A percentile compares a stretch with the other conserved stretches of the same genome.
These are phyloP conservation scores for Chaetothyriales sp. DNA, from an alignment of 2,329 filamentous ascomycete genomes.

Conservation along the genomic window DNA sequence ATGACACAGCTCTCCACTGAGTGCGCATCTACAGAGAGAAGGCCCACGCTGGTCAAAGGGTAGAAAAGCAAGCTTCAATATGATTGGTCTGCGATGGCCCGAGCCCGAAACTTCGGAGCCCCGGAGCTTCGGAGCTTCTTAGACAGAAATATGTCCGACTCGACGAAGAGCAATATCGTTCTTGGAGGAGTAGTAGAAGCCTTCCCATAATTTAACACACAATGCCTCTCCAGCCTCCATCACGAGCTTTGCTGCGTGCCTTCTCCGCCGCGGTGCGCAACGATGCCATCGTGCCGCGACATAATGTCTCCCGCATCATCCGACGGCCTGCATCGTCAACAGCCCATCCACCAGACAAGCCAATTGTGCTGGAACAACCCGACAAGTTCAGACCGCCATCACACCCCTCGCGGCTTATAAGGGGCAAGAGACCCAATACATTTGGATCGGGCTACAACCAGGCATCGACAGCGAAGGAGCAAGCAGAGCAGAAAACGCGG, in stretches of 20 bases:
- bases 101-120: neutral
- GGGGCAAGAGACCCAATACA: constrained; percentile 52
- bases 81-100: neutral
- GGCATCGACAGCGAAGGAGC: constrained; percentile 44
- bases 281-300: neutral
- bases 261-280: neutral
- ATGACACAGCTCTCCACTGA: too few species aligned
- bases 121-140: neutral
- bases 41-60: too few species aligned
- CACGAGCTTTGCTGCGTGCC: neutral
- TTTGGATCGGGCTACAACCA: constrained; percentile 47
- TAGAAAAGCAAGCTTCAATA: neutral
- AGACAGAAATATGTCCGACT: neutral
- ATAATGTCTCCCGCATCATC: neutral
- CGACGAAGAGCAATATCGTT: neutral
- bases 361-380: constrained; percentile 69
- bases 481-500: constrained; percentile 50
- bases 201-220: neutral
- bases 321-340: constrained; percentile 7
- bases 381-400: constrained; percentile 85
- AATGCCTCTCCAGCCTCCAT: neutral
- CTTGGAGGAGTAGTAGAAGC: neutral
- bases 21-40: too few species aligned
- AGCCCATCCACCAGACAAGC: constrained; percentile 30
- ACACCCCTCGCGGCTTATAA: constrained; percentile 57